Base-by-base conservation (phyloP, 768 basidiomycete species). In the Psilocybe cyanescens region DNA sequence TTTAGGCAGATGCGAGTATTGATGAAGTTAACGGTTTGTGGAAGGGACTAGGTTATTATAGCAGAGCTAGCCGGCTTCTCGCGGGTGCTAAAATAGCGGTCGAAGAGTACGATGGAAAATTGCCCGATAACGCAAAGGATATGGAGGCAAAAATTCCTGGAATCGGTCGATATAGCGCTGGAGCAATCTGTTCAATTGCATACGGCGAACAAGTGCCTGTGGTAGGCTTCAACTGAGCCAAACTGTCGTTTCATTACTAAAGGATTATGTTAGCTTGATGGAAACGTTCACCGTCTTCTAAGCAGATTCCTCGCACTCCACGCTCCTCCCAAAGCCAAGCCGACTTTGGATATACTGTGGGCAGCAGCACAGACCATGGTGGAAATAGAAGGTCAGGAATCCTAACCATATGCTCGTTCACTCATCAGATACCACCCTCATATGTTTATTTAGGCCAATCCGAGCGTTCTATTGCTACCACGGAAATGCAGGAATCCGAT, bases 21-120 rank as follows among this genome's bases (percentile, higher is more conserved):
- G 94, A 98, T 67, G 85, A 90, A 19, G 94, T 97, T 60, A 96
- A 98, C 71, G 76, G 85, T 1, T 76, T 93, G 8, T 99, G 96
- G 96, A 94, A 94, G 71, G 95, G 94, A 16, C 79, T 96, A 2
- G 94, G 95, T 6, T 96, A 95, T 74, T 96, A 96, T 74, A 91
- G 90, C 44, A 86, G 94, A 46, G 94, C 93, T 16, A 85, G 90
- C 49, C 86, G 94, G 19, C 78, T 99, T 24, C 83, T 97, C 5
- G 79, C 80, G 4, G 95, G 91, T n/a, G 93, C 96, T 0, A 84
- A 94, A 72, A 93, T 89, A 63, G 89, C 85, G 33, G 85, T 94
- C 17, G 72, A 78, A 41, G 81, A 90, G 19, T 84, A 86, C 55
- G 74, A 74, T 33, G 95, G 95, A 24, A 80, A 79, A 59, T 81